These are phyloP conservation scores for Termitomyces sp. DNA, from an alignment of 768 basidiomycete genomes.

Conservation along the genomic window DNA sequence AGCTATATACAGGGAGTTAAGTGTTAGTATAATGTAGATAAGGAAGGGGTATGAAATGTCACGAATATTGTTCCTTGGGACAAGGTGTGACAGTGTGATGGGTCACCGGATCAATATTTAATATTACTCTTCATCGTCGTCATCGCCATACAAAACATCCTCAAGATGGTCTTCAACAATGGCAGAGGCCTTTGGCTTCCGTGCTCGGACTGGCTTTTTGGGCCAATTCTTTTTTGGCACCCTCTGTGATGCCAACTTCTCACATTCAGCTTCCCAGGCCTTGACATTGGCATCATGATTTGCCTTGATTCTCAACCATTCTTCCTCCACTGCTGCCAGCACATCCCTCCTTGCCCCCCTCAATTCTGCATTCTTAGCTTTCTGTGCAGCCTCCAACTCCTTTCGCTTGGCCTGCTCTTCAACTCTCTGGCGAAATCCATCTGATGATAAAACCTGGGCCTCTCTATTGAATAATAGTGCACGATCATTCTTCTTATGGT, in stretches of 20 bases:
- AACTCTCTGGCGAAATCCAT: not conserved
- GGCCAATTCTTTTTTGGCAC: constrained; percentile 13
- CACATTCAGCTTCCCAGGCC: constrained; percentile 11
- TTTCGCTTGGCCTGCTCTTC: not conserved
- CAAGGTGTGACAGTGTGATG: too few relatives aligned
- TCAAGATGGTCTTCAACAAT: not conserved
- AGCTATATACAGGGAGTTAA: too few relatives aligned
- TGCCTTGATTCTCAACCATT: constrained; percentile 13
- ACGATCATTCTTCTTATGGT: not conserved
- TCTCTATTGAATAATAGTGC: not conserved
- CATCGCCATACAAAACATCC: too few relatives aligned
- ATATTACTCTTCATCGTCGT: constrained; percentile 4
- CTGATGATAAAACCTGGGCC: not conserved
- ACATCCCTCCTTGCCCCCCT: too few relatives aligned
- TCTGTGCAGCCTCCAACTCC: not conserved
- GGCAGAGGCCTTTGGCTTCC: constrained; percentile 11
- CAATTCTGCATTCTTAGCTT: too few relatives aligned
- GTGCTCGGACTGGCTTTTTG: constrained; percentile 10
- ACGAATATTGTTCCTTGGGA: too few relatives aligned
- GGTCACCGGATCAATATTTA: not conserved
- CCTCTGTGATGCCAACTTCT: constrained; percentile 3
- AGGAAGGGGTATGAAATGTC: too few relatives aligned
- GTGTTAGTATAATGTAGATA: too few relatives aligned
- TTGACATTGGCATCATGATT: constrained; percentile 7
- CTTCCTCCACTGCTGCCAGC: constrained; percentile 4